Evolutionary conservation across 257 asterid genomes (phyloP).

Genomic region (Asclepias syriaca): DNA sequence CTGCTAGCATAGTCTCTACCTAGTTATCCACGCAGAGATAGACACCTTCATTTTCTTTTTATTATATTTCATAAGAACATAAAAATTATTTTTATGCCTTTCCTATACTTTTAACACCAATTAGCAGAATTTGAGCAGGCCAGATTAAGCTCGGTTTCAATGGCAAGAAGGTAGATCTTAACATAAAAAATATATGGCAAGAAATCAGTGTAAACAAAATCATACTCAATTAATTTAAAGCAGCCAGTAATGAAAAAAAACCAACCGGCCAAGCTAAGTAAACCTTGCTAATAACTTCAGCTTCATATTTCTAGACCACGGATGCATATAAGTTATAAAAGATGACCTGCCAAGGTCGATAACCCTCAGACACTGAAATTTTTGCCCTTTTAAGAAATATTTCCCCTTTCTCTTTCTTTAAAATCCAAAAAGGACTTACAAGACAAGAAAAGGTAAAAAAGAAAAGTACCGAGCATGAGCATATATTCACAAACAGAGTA

Average conservation of each 20-base stretch:
- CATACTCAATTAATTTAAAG: not conserved
- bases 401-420: not conserved
- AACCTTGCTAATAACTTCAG: not conserved
- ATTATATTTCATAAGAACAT: no score
- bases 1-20: no score
- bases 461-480: not conserved
- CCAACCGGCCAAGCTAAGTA: not conserved
- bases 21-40: no score
- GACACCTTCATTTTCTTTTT: no score
- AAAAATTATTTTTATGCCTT: no score
- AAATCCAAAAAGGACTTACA: not conserved
- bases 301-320: not conserved
- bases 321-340: not conserved
- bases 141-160: no score
- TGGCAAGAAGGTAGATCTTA: no score
- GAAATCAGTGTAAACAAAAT: not conserved
- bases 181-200: no score
- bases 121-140: no score
- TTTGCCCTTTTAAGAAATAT: not conserved
- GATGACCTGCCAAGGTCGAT: not conserved
- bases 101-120: no score
- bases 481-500: not conserved
- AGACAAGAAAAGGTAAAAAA: not conserved
- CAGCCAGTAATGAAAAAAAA: not conserved
- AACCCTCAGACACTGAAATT: not conserved